phyloP scores from a whole-genome alignment of 768 basidiomycete genomes.

The Phlegmacium glaucopus region DNA sequence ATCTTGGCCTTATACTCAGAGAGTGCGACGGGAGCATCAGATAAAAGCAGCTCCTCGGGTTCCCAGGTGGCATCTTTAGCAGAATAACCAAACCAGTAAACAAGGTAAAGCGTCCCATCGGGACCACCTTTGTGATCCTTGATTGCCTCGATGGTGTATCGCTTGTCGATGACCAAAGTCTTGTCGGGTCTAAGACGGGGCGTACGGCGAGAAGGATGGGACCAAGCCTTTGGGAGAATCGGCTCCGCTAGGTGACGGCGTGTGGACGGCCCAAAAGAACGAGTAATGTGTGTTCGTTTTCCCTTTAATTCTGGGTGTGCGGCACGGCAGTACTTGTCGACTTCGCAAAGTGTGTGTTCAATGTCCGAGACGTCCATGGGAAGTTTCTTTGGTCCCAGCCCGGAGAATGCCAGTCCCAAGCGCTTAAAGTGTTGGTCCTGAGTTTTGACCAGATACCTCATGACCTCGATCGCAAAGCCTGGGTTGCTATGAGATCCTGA shows the following conservation, averaged over 20 bases:
- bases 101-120: conserved; percentile 38
- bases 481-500: conserved; percentile 24
- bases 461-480: conserved; percentile 51
- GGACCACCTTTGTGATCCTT: conserved; percentile 32
- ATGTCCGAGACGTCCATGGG: conserved; percentile 67
- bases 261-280: too few species aligned
- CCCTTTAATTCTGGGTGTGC: conserved; percentile 45
- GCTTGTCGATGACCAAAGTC: conserved; percentile 38
- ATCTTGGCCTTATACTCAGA: conserved; percentile 33
- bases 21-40: conserved; percentile 48
- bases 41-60: conserved; percentile 37
- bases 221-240: conserved; percentile 54
- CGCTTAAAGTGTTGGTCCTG: conserved; percentile 62
- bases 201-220: conserved; percentile 37
- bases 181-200: conserved; percentile 38
- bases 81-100: conserved; percentile 56
- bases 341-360: conserved; percentile 77
- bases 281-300: conserved; percentile 28
- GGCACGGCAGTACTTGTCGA: conserved; percentile 73
- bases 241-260: not conserved
- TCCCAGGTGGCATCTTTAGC: conserved; percentile 58
- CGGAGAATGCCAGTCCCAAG: conserved; percentile 49
- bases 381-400: conserved; percentile 43
- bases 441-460: conserved; percentile 59
- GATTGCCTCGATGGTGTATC: conserved; percentile 38